Base-by-base conservation (phyloP, 2,329 filamentous ascomycete species). In the Sporothrix euskadiensis region DNA sequence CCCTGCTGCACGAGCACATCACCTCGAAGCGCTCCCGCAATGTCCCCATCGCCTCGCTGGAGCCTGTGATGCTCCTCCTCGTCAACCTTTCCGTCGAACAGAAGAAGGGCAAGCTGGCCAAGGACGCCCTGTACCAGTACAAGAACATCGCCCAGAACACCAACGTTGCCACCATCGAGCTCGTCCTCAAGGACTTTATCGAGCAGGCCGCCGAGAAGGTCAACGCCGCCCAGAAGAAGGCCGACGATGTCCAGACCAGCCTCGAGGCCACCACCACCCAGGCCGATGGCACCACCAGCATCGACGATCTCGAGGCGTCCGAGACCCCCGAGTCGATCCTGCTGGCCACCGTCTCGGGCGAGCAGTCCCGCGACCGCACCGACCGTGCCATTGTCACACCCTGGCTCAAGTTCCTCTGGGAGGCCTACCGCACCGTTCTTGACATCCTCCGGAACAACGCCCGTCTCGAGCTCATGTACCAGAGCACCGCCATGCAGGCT, bases 91-190 rank as follows among this genome's bases (percentile, higher is more conserved):
- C 93, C 78, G 96, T 99, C 80, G 95, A 98, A 81, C 90, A 98
- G 80, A 94, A 96, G 85, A 99, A 98, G 86, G 96, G 96, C 79
- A 99, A 99, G 85, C 89, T 96, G 75, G 96, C 95, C 83, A 99
- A 99, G 88, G 96, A 99, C 85, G 96, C 96, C 75, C 88, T 99
- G 68, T 99, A 98, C 83, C 96, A 98, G 83, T 99, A 99, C 89
- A 99, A 99, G 88, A 99, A 99, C 84, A 98, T 98, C 78, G 95
- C 94, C 73, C 96, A 99, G 84, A 99, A 99, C 86, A 97, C 95
- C 79, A 98, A 98, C 82, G 94, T 99, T 78, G 94, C 90, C 79
- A 99, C 96, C 75, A 99, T 99, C 82, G 96, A 98, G 91, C 87
- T 97, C 78, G 96, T 99, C 77, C 89, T 99, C 79, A 97, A 97